Evolutionary conservation across 2,329 filamentous ascomycete species (phyloP), one percentile per base, ranked within the genome.

Genomic region (Torrubiella hemipterigena): DNA sequence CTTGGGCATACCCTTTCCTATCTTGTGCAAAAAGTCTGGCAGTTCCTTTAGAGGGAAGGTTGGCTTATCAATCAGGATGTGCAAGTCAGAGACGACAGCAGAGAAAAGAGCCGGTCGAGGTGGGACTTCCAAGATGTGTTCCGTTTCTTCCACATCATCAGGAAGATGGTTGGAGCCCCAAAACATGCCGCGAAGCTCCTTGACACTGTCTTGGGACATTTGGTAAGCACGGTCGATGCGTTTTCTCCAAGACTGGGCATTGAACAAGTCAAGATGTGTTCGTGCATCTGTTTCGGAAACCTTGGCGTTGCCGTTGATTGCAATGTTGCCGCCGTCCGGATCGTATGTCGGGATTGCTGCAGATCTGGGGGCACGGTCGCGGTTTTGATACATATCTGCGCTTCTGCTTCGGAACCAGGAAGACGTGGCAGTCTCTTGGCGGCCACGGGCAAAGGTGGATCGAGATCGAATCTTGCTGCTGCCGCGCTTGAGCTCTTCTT

Each of bases 1-100:
- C 39, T 75, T 68, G 1, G 91, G 91, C 75, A 98, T 93, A 1
- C 91, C 91, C 58, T 98, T 98, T n/a, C 91, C 91, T 35, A 96
- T 78, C 29, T 75, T 73, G 49, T 95, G 72, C 17, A 98, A 62
- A 50, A 93, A 98, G 12, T 81, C 72, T 0, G 89, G 82, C 33
- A 89, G 74, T 10, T 94, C 77, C 3, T 73, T 66, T 36, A 93
- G 62, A 0, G 86, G 80, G 50, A 98, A 98, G 0, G 83, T 89
- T 1, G 91, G 91, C 51, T 94, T 95, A 54, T 96, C 91, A 36
- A 98, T 67, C 19, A 76, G 65, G 33, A 98, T 67, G 40, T 89
- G 80, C 19, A 98, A 63, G 50, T 98, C 89, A 37, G 77, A 85
- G 42, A 96, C 76, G 26, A 84, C 60, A 6, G 83, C 68, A 4